Conservation (phyloP, 805 yeast genomes). For the Spathaspora passalidarum region DNA sequence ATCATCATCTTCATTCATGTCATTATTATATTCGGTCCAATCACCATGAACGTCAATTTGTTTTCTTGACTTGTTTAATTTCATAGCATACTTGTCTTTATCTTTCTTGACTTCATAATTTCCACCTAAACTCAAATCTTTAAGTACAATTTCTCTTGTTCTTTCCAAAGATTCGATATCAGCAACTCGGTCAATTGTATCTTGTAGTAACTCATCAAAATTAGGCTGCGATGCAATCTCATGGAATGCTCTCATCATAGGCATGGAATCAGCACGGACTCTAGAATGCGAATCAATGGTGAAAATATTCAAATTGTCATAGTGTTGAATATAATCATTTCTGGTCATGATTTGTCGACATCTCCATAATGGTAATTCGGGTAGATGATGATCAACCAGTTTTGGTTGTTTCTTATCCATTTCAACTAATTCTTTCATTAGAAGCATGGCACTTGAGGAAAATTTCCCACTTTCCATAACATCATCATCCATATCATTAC, state of each 20-base stretch:
- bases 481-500: conserved; percentile 82
- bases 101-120: conserved; percentile 27
- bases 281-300: conserved; percentile 71
- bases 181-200: conserved; percentile 63
- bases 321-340: conserved; percentile 71
- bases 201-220: conserved; percentile 62
- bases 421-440: conserved; percentile 69
- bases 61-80: conserved; percentile 15
- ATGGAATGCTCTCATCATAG: conserved; percentile 87
- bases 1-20: conserved; percentile 21
- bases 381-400: conserved; percentile 49
- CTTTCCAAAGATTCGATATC: conserved; percentile 77
- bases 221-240: conserved; percentile 73
- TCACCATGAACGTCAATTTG: conserved; percentile 21
- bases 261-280: conserved; percentile 79
- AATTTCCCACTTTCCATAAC: conserved; percentile 84
- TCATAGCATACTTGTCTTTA: conserved; percentile 11
- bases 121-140: conserved; percentile 60
- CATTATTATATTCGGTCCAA: conserved; percentile 14
- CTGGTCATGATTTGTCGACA: conserved; percentile 85
- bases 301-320: conserved; percentile 74
- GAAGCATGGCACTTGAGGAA: conserved; percentile 67
- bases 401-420: conserved; percentile 47
- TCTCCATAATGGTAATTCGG: conserved; percentile 78
- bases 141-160: conserved; percentile 71